These are phyloP conservation scores for Monosporozyma aquatica DNA, from an alignment of 805 yeast species.

Conservation along the genomic window DNA sequence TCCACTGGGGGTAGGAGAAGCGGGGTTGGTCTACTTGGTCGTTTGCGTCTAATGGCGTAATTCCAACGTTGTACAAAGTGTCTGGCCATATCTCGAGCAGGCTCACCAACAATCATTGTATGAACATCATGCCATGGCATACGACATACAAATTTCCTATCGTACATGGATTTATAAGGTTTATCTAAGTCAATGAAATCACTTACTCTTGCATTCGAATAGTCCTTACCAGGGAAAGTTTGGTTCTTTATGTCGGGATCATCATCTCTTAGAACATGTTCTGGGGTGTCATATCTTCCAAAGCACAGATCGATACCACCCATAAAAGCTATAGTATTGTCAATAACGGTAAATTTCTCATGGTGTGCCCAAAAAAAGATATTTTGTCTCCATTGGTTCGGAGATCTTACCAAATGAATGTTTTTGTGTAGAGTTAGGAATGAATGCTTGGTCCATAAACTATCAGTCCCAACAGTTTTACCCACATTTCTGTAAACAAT, in stretches of 20 bases:
- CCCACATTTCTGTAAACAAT: conserved; percentile 93
- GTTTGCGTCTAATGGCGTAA: conserved; percentile 79
- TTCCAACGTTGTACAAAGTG: conserved; percentile 98
- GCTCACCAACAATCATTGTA: conserved; percentile 88
- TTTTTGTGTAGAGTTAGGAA: conserved; percentile 76
- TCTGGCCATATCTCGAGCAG: conserved; percentile 85
- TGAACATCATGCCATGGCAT: conserved; percentile 99
- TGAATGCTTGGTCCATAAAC: conserved; percentile 90
- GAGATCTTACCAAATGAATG: conserved; percentile 85
- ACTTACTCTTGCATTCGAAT: conserved; percentile 87
- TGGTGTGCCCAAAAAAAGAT: conserved; percentile 99
- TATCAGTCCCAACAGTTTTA: conserved; percentile 84
- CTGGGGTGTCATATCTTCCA: conserved; percentile 95
- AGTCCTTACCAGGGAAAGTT: conserved; percentile 92
- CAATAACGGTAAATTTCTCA: conserved; percentile 81
- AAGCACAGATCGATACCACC: conserved; percentile 96
- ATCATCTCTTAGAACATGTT: conserved; percentile 83
- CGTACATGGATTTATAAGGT: conserved; percentile 89
- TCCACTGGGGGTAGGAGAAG: conserved; percentile 88
- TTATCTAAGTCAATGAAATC: conserved; percentile 75
- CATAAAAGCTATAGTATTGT: conserved; percentile 77
- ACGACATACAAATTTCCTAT: conserved; percentile 69
- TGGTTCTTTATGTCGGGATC: conserved; percentile 40
- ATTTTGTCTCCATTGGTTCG: conserved; percentile 86
- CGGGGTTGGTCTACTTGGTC: conserved; percentile 93